phyloP scores from a whole-genome alignment of 2,329 filamentous ascomycete species.

The Talaromyces sp. region DNA sequence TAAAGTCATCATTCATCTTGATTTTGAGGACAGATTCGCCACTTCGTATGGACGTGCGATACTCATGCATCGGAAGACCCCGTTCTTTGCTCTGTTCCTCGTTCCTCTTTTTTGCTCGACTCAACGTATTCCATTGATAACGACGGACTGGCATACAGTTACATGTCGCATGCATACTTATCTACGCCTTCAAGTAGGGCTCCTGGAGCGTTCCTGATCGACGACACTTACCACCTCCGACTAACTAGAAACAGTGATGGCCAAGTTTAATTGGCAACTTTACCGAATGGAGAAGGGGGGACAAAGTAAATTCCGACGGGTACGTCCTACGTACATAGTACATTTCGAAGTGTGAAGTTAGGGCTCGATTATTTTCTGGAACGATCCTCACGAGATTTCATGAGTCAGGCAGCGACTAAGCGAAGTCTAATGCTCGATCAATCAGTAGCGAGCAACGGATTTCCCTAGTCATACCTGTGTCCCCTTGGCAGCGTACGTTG shows the following conservation, averaged over 20 bases:
- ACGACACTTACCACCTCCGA: background rate
- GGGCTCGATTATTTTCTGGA: background rate
- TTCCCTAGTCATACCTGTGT: background rate
- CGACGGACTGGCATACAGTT: background rate
- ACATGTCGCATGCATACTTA: background rate
- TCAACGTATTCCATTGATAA: background rate
- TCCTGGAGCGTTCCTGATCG: background rate
- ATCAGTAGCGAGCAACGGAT: too few species aligned
- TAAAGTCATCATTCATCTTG: slow-evolving; percentile 1
- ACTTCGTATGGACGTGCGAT: background rate
- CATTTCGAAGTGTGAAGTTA: background rate
- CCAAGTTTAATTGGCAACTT: background rate
- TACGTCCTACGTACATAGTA: background rate
- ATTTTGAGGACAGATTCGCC: background rate
- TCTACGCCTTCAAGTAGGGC: background rate
- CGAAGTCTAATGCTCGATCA: background rate
- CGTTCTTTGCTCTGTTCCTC: background rate
- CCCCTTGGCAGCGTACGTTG: background rate
- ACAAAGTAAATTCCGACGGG: background rate
- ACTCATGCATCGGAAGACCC: background rate
- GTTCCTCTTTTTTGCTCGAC: too few species aligned
- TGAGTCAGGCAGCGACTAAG: background rate
- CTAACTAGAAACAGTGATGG: background rate
- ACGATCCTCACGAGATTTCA: background rate
- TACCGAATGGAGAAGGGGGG: background rate